A percentile compares a stretch with the other conserved stretches of the same genome.
Evolutionary conservation across 805 yeast genomes (phyloP).

Genomic region (Cephaloascus albidus): DNA sequence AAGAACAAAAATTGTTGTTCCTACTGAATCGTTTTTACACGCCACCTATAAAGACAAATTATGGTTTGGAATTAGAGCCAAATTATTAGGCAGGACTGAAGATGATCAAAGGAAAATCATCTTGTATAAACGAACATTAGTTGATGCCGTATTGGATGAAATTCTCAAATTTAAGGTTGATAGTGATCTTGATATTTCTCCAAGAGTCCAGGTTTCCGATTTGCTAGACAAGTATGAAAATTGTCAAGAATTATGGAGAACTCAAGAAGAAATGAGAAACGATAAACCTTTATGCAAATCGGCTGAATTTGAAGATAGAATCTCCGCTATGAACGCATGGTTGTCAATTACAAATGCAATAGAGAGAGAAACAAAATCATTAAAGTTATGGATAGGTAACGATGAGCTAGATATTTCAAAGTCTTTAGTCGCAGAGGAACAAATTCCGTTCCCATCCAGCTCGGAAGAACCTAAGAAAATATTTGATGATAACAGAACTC

Average conservation of each 20-base stretch:
- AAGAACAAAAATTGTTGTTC: conserved; percentile 63
- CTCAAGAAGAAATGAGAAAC: conserved; percentile 62
- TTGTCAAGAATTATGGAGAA: conserved; percentile 73
- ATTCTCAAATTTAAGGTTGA: conserved; percentile 54
- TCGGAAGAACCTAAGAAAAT: conserved; percentile 16
- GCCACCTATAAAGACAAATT: conserved; percentile 58
- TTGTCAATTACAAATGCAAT: conserved; percentile 64
- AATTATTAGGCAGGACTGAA: conserved; percentile 68
- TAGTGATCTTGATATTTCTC: conserved; percentile 18
- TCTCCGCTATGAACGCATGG: conserved; percentile 84
- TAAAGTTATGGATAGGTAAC: conserved; percentile 79
- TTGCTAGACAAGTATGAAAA: conserved; percentile 54
- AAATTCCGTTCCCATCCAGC: not conserved
- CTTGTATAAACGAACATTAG: conserved; percentile 58
- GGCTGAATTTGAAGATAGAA: conserved; percentile 50
- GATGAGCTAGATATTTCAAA: conserved; percentile 59
- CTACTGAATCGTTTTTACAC: conserved; percentile 39
- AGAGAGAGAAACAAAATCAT: conserved; percentile 45
- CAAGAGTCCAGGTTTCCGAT: conserved; percentile 38
- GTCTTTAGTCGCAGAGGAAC: conserved; percentile 10
- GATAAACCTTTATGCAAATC: conserved; percentile 68
- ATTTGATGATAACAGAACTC: conserved; percentile 51
- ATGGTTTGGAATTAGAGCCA: conserved; percentile 86
- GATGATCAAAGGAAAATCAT: conserved; percentile 70
- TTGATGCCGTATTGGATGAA: conserved; percentile 65